Conservation (phyloP, 257 asterid genomes). For the Salvia rosmarinus region DNA sequence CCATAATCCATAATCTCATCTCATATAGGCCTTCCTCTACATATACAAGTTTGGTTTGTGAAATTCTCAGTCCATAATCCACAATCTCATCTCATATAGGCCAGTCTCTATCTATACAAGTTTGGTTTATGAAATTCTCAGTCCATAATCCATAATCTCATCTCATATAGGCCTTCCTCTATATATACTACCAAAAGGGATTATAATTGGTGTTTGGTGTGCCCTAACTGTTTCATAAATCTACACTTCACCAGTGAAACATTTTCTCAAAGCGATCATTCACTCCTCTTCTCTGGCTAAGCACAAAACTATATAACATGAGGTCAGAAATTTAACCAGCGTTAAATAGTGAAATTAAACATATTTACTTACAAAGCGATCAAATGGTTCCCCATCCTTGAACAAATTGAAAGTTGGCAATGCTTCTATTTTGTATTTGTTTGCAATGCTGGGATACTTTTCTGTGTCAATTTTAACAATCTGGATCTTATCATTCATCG, state of each 20-base stretch:
- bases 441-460: slow-evolving; percentile 79
- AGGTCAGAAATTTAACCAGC: not conserved
- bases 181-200: no score
- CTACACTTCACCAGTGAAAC: not conserved
- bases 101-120: no score
- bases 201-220: not conserved
- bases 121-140: no score
- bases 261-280: slow-evolving; percentile 12
- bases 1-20: no score
- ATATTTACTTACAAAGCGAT: slow-evolving; percentile 81
- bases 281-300: not conserved
- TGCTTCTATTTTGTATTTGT: slow-evolving; percentile 80
- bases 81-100: no score
- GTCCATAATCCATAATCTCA: not conserved
- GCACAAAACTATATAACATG: not conserved
- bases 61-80: no score
- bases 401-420: slow-evolving; percentile 91
- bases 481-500: slow-evolving; percentile 72
- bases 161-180: slow-evolving; percentile 8
- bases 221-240: slow-evolving; percentile 1
- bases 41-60: no score
- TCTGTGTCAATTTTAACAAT: slow-evolving; percentile 92
- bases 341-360: slow-evolving; percentile 23
- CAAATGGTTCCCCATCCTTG: slow-evolving; percentile 81
- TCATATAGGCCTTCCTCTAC: no score